A percentile compares a stretch with the other conserved stretches of the same genome.
These are phyloP conservation scores for Sarocladium kiliense DNA, from an alignment of 2,329 filamentous ascomycete genomes.

Conservation along the genomic window DNA sequence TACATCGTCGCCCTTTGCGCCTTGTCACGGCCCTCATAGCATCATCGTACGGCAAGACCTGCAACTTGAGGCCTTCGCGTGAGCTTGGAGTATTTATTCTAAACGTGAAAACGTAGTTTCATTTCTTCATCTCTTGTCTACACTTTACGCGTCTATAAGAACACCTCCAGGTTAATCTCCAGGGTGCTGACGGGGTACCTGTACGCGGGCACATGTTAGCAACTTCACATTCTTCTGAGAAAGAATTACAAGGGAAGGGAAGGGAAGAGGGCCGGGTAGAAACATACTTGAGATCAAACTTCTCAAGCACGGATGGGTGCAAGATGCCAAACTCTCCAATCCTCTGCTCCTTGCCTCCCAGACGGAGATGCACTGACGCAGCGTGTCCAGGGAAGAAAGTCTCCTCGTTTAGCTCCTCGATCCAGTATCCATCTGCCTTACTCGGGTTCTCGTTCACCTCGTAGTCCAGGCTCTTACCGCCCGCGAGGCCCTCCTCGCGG, in stretches of 20 bases:
- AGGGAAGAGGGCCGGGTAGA: background rate
- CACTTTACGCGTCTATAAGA: conserved; percentile 53
- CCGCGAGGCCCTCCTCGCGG: conserved; percentile 61
- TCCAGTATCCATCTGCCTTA: conserved; percentile 78
- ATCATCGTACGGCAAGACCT: too few relatives aligned
- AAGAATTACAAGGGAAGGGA: background rate
- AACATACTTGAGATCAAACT: conserved; percentile 77
- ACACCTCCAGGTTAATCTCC: conserved; percentile 91
- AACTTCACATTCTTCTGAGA: conserved; percentile 3
- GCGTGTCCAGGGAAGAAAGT: conserved; percentile 91
- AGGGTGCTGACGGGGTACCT: conserved; percentile 89
- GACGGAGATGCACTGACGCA: conserved; percentile 73
- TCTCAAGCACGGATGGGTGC: conserved; percentile 87
- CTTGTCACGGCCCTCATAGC: too few relatives aligned
- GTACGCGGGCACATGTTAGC: conserved; percentile 17
- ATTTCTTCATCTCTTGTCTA: conserved; percentile 4
- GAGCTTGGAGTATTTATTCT: too few relatives aligned
- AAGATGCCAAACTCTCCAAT: conserved; percentile 92
- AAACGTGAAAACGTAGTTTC: too few relatives aligned
- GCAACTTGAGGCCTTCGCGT: too few relatives aligned
- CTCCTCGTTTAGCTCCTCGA: conserved; percentile 83
- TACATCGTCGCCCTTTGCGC: background rate
- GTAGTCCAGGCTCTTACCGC: conserved; percentile 43
- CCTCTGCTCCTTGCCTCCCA: conserved; percentile 66
- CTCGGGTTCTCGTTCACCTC: conserved; percentile 48